A percentile compares a stretch with the other conserved stretches of the same genome.
phyloP scores from a whole-genome alignment of 768 basidiomycete genomes.

The Gymnopilus junonius region DNA sequence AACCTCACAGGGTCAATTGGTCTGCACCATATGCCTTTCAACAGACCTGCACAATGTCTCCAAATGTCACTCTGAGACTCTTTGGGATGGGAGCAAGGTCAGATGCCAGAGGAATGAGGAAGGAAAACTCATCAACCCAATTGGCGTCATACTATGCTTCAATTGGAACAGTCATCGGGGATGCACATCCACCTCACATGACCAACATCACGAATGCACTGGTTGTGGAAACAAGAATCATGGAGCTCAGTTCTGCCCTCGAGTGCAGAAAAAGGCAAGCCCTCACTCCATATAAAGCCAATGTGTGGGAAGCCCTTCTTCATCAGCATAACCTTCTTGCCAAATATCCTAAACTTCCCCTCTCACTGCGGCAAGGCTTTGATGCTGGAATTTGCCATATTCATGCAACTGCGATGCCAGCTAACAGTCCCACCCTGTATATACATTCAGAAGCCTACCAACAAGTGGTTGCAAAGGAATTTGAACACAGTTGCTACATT shows the following conservation, averaged over 20 bases:
- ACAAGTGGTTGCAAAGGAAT: constrained; percentile 24
- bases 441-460: constrained; percentile 12
- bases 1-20: neutral
- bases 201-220: constrained; percentile 41
- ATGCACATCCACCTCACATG: constrained; percentile 28
- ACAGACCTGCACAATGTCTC: constrained; percentile 21
- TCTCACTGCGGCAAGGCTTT: constrained; percentile 36
- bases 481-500: constrained; percentile 29
- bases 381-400: constrained; percentile 35
- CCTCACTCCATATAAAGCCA: constrained; percentile 32
- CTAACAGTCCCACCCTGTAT: constrained; percentile 31
- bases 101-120: constrained; percentile 17
- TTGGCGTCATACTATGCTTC: constrained; percentile 32
- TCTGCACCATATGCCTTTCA: neutral
- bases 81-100: constrained; percentile 28
- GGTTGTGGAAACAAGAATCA: constrained; percentile 42
- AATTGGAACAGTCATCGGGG: constrained; percentile 34
- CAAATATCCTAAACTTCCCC: constrained; percentile 30
- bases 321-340: constrained; percentile 12
- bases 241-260: constrained; percentile 45
- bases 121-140: constrained; percentile 22
- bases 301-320: constrained; percentile 34
- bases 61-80: constrained; percentile 13
- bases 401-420: constrained; percentile 28
- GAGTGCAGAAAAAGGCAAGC: constrained; percentile 28